Evolutionary conservation across 2,329 filamentous ascomycete genomes (phyloP).

Genomic region (Penicillium sp.): DNA sequence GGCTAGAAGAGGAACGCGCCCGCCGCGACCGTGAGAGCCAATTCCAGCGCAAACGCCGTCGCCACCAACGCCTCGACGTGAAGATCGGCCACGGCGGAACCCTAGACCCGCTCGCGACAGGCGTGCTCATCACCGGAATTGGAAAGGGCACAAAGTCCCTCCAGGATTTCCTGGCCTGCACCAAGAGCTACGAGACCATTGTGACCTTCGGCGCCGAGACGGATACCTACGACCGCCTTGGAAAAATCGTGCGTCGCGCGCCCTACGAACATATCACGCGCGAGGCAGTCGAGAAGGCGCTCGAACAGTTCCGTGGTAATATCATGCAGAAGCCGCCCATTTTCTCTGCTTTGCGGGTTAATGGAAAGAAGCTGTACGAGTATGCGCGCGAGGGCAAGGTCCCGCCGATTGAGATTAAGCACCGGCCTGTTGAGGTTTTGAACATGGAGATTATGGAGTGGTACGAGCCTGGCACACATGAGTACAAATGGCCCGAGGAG

Average conservation of each 20-base stretch:
- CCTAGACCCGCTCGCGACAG: constrained; percentile 88
- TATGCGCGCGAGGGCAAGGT: constrained; percentile 88
- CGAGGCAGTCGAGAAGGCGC: constrained; percentile 72
- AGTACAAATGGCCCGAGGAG: constrained; percentile 73
- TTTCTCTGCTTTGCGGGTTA: constrained; percentile 87
- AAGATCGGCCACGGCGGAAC: constrained; percentile 98
- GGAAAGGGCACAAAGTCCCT: constrained; percentile 85
- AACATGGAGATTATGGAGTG: constrained; percentile 82
- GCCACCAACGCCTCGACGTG: constrained; percentile 65
- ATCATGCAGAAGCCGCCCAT: constrained; percentile 89
- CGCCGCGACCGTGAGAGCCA: constrained; percentile 58
- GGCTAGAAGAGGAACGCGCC: constrained; percentile 64
- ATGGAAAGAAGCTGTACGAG: constrained; percentile 93
- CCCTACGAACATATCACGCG: constrained; percentile 79
- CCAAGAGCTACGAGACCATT: constrained; percentile 87
- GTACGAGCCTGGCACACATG: constrained; percentile 75
- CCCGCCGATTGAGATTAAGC: constrained; percentile 80
- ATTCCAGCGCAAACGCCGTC: constrained; percentile 61
- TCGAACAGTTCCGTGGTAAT: constrained; percentile 74
- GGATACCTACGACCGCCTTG: constrained; percentile 85
- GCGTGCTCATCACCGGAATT: constrained; percentile 84
- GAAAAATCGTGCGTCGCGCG: constrained; percentile 75
- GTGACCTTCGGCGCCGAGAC: constrained; percentile 89
- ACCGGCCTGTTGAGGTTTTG: constrained; percentile 73
- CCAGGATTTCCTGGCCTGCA: constrained; percentile 76